Base-by-base conservation (phyloP, 495 filamentous ascomycete genomes). In the Neurospora sp. region DNA sequence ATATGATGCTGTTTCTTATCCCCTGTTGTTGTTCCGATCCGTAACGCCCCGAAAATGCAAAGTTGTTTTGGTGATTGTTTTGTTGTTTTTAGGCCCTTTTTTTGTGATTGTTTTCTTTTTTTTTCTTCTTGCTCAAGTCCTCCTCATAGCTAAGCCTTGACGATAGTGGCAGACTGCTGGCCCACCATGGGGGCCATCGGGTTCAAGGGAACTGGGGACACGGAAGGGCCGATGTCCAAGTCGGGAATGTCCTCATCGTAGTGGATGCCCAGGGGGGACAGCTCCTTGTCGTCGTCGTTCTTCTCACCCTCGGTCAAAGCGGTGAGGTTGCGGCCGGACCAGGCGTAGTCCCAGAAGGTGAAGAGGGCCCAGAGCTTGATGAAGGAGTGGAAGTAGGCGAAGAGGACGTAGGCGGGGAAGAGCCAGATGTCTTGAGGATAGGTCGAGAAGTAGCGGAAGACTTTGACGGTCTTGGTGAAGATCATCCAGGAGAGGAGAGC, bases 321-420 rank as follows among this genome's bases (percentile, higher is more conserved):
- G 54, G 27, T 14, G 54, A 80, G 74, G 20, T 76, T 70, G 14
- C 81, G 74, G 11, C 81, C 81, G 39, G 72, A 75, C 81, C 81
- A 82, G 16, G 66, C 18, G 73, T 72, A 75, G 71, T 81, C 77
- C 74, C 76, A 84, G 74, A 86, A 82, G 40, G 89, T 91, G 12
- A 90, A 76, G 70, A 89, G 77, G 1, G 89, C 88, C 76, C 87
- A 88, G n/a, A 90, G 71, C 81, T 91, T 92, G 81, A 92, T 87
- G 44, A 89, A 75, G 44, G 84, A 83, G 75, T 92, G 91, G 72
- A 88, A 84, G 78, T 90, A 92, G 16, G 84, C 87, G 78, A 91
- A 92, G 14, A 82, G 35, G 44, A 90, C 82, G 62, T 86, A 86
- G 1, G 85, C 81, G 2, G 86, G 88, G 31, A 92, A 79, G 76